phyloP scores from a whole-genome alignment of 345 rosid species.

The Hibiscus syriacus region DNA sequence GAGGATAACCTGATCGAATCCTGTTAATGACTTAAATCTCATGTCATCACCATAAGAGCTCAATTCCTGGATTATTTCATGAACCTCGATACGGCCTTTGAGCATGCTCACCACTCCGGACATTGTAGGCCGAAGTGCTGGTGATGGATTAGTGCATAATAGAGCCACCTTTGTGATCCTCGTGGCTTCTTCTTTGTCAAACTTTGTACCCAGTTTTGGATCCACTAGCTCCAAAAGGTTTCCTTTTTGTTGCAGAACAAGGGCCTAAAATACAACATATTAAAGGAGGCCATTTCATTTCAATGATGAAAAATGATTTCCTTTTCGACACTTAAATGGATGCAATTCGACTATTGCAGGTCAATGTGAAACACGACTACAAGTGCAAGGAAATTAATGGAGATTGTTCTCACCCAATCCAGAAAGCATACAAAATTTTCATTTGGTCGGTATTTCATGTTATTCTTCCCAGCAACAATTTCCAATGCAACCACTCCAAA shows the following conservation, averaged over 20 bases:
- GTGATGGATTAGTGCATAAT: constrained; percentile 43
- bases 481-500: too few species aligned
- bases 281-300: too few species aligned
- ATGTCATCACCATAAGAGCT: too few species aligned
- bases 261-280: too few species aligned
- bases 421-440: constrained; percentile 34
- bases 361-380: background rate
- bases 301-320: too few species aligned
- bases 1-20: too few species aligned
- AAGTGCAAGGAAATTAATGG: background rate
- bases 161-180: constrained; percentile 44
- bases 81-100: constrained; percentile 10
- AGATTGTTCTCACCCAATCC: constrained; percentile 38
- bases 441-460: constrained; percentile 31
- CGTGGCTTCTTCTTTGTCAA: constrained; percentile 30
- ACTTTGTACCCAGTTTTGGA: constrained; percentile 26
- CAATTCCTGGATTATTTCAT: constrained; percentile 14
- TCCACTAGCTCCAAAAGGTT: too few species aligned
- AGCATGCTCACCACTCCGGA: too few species aligned
- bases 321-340: too few species aligned
- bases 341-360: background rate
- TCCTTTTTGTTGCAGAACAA: too few species aligned
- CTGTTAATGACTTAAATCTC: too few species aligned
- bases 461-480: too few species aligned
- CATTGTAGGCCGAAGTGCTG: constrained; percentile 42